Conservation (phyloP, 805 yeast genomes). For the Yamadazyma takamatsuzukensis region DNA sequence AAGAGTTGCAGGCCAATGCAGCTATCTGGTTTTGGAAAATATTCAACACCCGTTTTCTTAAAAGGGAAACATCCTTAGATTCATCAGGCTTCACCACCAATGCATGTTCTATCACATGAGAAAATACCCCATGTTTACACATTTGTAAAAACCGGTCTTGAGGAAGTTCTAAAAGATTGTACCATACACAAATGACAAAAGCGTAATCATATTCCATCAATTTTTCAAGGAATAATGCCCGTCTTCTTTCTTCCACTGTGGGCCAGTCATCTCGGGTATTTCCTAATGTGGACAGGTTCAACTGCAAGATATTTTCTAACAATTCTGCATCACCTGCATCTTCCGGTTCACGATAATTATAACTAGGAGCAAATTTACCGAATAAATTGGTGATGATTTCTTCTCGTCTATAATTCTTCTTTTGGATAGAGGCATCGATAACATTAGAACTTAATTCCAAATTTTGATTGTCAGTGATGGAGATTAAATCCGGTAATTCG, state of each 20-base stretch:
- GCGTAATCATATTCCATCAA: conserved; percentile 64
- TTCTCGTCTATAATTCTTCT: conserved; percentile 56
- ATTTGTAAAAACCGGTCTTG: conserved; percentile 62
- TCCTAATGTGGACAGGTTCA: conserved; percentile 71
- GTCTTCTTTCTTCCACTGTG: conserved; percentile 81
- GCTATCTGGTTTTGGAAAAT: conserved; percentile 51
- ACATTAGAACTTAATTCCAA: conserved; percentile 66
- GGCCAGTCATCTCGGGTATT: conserved; percentile 89
- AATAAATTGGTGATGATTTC: conserved; percentile 51
- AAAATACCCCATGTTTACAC: conserved; percentile 87
- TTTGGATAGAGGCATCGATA: conserved; percentile 59
- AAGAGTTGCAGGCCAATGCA: conserved; percentile 74
- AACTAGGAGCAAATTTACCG: conserved; percentile 40
- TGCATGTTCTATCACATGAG: conserved; percentile 75
- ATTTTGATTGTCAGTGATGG: conserved; percentile 51
- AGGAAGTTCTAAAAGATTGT: conserved; percentile 57
- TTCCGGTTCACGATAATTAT: conserved; percentile 16
- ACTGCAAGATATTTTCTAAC: conserved; percentile 62
- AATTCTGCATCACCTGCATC: conserved; percentile 32
- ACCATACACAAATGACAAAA: conserved; percentile 56
- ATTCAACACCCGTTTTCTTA: conserved; percentile 69
- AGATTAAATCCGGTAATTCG: conserved; percentile 53
- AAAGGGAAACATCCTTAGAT: conserved; percentile 43
- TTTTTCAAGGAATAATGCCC: conserved; percentile 70
- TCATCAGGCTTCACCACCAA: conserved; percentile 44